Percentiles rank a stretch among this genome's conserved stretches.
phyloP scores from a whole-genome alignment of 768 basidiomycete genomes.

The Pseudohyphozyma bogoriensis region DNA sequence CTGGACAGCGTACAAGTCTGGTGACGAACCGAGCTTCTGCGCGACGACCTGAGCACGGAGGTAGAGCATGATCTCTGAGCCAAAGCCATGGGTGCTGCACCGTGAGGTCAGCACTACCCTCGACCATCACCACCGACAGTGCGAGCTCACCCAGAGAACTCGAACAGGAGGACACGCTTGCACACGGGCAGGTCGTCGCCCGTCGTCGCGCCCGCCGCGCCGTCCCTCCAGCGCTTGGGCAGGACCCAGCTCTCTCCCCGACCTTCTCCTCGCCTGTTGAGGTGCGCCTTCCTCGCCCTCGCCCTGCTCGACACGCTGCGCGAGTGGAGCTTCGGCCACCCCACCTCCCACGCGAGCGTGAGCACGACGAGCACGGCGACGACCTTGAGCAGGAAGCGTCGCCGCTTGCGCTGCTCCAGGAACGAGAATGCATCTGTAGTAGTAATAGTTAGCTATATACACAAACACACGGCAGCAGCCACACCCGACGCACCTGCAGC shows the following conservation, averaged over 20 bases:
- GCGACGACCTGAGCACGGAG: slow-evolving; percentile 15
- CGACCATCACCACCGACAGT: background rate
- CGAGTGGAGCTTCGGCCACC: too few species aligned
- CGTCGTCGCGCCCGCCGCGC: background rate
- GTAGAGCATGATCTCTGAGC: slow-evolving; percentile 19
- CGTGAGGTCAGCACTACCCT: background rate
- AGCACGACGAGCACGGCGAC: too few species aligned
- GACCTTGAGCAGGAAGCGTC: too few species aligned
- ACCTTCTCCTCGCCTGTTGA: background rate
- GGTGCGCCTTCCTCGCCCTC: background rate
- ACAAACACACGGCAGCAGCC: too few species aligned
- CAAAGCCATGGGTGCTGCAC: slow-evolving; percentile 17
- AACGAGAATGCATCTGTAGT: too few species aligned
- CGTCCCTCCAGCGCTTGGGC: slow-evolving; percentile 17
- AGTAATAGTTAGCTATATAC: too few species aligned
- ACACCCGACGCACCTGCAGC: too few species aligned
- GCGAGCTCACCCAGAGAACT: slow-evolving; percentile 6
- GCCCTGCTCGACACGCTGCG: too few species aligned
- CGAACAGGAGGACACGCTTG: slow-evolving; percentile 22
- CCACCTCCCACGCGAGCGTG: too few species aligned
- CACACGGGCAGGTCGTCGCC: slow-evolving; percentile 19
- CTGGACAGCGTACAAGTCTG: background rate
- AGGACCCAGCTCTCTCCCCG: slow-evolving; percentile 16
- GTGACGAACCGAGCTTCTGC: slow-evolving; percentile 7
- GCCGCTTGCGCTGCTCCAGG: too few species aligned